Percentiles rank a stretch among this genome's conserved stretches.
phyloP scores from a whole-genome alignment of 352 stramenopile genomes.

The Phytophthora pini region DNA sequence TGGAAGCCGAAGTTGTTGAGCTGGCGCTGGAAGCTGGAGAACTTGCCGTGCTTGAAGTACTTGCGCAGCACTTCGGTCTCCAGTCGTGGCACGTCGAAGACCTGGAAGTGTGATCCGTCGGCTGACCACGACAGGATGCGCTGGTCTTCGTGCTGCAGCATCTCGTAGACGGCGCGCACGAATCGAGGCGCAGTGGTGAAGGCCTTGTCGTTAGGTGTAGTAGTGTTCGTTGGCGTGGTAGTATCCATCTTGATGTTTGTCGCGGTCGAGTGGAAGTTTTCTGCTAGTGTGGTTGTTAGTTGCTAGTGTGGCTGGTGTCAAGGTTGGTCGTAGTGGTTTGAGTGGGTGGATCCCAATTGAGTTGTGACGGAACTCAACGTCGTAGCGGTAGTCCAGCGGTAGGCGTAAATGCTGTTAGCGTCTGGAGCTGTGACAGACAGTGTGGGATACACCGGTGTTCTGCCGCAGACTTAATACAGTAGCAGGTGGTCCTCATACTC shows the following conservation, averaged over 20 bases:
- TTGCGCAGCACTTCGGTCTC: constrained; percentile 67
- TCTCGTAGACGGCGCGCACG: constrained; percentile 56
- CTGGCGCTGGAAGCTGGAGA: constrained; percentile 91
- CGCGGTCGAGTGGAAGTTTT: neutral
- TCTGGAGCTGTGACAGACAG: too few relatives aligned
- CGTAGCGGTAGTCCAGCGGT: too few relatives aligned
- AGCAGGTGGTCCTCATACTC: too few relatives aligned
- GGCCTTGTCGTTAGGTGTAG: neutral
- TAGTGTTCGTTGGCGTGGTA: neutral
- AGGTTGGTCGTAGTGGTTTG: neutral
- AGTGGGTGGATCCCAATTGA: neutral
- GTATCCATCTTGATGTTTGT: neutral
- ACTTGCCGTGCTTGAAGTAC: constrained; percentile 89
- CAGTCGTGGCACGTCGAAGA: constrained; percentile 74
- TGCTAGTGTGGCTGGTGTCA: neutral
- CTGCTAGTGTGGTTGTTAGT: neutral
- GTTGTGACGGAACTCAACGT: neutral
- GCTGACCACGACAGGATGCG: constrained; percentile 53
- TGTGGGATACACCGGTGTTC: too few relatives aligned
- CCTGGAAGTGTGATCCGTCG: constrained; percentile 77
- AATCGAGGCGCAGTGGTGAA: constrained; percentile 42
- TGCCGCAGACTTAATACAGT: too few relatives aligned
- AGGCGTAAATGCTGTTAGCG: too few relatives aligned
- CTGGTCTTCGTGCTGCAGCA: constrained; percentile 60
- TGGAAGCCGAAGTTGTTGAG: constrained; percentile 93